Base-by-base conservation (phyloP, 805 yeast species). In the baker's yeast (Saccharomyces cerevisiae) region DNA sequence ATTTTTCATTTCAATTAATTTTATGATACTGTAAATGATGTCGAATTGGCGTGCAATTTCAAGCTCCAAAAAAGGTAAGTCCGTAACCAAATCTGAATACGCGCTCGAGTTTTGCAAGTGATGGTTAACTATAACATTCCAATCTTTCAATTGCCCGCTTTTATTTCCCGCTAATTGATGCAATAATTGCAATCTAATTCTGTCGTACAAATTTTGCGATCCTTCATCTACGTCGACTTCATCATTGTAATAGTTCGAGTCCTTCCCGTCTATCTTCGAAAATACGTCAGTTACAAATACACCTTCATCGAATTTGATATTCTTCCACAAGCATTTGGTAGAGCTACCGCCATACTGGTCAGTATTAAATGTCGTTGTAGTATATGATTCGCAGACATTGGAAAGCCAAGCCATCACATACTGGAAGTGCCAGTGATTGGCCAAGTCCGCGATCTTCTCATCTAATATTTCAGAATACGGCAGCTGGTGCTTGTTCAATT, bases 331-430 rank as follows among this genome's bases (percentile, higher is more conserved):
- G 4, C 68, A 61, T 48, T 63, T 65, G 21, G 21, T 26, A 5
- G 43, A 36, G 22, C 27, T 32, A 32, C 49, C 48, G 17, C 13
- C 27, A 22, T 46, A n/a, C 13, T 43, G 53, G 22, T 36, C 31
- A n/a, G 21, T 36, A 9, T 41, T 49, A 41, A 41, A 32, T 51
- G 32, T 17, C 0, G 48, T 53, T 28, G 64, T 61, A n/a, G 51
- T 56, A 46, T 53, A 67, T 5, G 72, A 67, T 28, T 65, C 65
- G 49, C 69, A 64, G 5, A 68, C 70, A 51, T 62, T 64, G 50
- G 66, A 64, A n/a, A 70, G 58, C 69, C 72, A 70, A 17, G 65
- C 59, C 10, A 70, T 58, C 26, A 66, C 65, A 47, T 63, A 68
- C 50, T 70, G 73, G 50, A 66, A 70, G 22, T 58, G 54, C 72